phyloP scores from a whole-genome alignment of 106 monocot genomes.

The Cymbidium sinense region DNA sequence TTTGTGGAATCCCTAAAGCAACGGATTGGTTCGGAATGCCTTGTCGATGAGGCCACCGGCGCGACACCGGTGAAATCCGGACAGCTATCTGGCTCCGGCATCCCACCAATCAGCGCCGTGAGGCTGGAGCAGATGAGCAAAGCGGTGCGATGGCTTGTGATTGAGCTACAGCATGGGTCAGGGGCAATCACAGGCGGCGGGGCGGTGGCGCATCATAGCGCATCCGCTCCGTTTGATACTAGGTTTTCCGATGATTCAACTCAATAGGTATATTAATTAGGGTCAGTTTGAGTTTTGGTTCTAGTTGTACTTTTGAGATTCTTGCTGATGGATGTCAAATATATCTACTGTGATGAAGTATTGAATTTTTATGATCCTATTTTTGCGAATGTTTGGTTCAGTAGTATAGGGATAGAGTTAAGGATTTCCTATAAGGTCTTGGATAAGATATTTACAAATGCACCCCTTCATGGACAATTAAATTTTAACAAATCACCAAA shows the following conservation, averaged over 20 bases:
- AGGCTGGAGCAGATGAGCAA: constrained; percentile 99
- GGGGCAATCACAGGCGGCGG: constrained; percentile 19
- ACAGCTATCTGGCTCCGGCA: constrained; percentile 22
- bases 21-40: constrained; percentile 60
- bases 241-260: constrained; percentile 67
- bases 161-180: constrained; percentile 78
- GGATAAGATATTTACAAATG: too few species aligned
- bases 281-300: neutral
- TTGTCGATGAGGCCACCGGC: constrained; percentile 64
- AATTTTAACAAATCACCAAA: too few species aligned
- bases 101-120: constrained; percentile 93
- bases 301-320: neutral
- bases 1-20: constrained; percentile 56
- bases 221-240: constrained; percentile 51
- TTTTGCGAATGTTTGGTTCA: too few species aligned
- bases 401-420: too few species aligned
- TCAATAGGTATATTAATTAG: constrained; percentile 31
- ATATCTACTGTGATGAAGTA: too few species aligned
- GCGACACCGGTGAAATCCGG: constrained; percentile 21
- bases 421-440: too few species aligned
- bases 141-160: constrained; percentile 96
- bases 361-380: too few species aligned
- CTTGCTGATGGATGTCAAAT: too few species aligned
- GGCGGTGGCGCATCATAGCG: constrained; percentile 13
- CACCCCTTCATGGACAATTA: too few species aligned